phyloP scores from a whole-genome alignment of 768 basidiomycete species.

The Pulveroboletus sp. region DNA sequence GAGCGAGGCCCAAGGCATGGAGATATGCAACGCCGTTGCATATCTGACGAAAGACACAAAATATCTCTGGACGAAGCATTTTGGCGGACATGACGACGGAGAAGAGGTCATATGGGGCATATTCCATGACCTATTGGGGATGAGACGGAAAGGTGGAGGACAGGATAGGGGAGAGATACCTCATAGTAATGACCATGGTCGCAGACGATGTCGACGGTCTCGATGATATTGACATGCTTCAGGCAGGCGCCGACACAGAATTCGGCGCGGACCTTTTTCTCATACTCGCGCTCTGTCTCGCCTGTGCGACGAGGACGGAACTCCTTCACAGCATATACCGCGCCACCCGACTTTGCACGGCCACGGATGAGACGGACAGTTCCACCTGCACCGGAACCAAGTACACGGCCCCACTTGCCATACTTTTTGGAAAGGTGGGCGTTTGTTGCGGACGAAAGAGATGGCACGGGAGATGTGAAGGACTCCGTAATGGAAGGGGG shows the following conservation, averaged over 20 bases:
- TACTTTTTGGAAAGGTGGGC: slow-evolving; percentile 98
- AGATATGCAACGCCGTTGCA: slow-evolving; percentile 97
- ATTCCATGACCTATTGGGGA: slow-evolving; percentile 87
- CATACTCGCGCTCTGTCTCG: slow-evolving; percentile 94
- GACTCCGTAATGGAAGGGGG: slow-evolving; percentile 24
- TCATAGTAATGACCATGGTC: slow-evolving; percentile 99
- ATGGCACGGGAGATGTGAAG: slow-evolving; percentile 38
- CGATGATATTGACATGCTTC: slow-evolving; percentile 94
- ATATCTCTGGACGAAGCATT: slow-evolving; percentile 97
- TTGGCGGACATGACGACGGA: slow-evolving; percentile 99
- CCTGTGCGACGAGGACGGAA: slow-evolving; percentile 86
- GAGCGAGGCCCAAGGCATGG: slow-evolving; percentile 94
- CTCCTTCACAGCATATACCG: slow-evolving; percentile 94
- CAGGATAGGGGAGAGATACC: slow-evolving; percentile 42
- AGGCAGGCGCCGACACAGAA: slow-evolving; percentile 95
- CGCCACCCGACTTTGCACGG: slow-evolving; percentile 71
- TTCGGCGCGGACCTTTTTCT: slow-evolving; percentile 99
- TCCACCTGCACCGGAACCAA: slow-evolving; percentile 97
- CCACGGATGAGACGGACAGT: slow-evolving; percentile 95
- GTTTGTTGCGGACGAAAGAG: slow-evolving; percentile 77
- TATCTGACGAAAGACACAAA: slow-evolving; percentile 98
- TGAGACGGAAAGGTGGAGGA: slow-evolving; percentile 3
- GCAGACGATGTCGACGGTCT: slow-evolving; percentile 96
- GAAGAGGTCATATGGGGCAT: slow-evolving; percentile 97
- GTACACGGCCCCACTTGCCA: slow-evolving; percentile 95